Evolutionary conservation across 208 protist genomes (phyloP).

Genomic region (Wallacemonas rigidus): DNA sequence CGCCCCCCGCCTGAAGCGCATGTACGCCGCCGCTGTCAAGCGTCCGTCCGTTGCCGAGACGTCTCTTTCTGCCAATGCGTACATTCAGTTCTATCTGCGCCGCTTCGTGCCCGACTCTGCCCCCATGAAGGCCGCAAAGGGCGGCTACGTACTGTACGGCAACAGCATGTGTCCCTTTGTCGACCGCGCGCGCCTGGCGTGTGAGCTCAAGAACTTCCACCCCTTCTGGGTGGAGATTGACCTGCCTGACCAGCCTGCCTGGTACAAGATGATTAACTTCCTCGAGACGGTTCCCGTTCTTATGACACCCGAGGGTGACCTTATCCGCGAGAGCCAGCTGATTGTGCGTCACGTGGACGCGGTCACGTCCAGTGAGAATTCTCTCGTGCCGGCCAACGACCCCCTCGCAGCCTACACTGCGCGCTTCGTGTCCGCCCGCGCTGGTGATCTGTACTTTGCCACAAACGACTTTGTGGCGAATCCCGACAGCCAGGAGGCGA

Average conservation of each 20-base stretch:
- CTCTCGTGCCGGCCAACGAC: slow-evolving; percentile 49
- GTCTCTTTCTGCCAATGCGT: slow-evolving; percentile 26
- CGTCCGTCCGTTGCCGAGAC: slow-evolving; percentile 59
- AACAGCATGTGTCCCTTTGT: slow-evolving; percentile 57
- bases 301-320: slow-evolving; percentile 49
- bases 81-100: slow-evolving; percentile 35
- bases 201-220: slow-evolving; percentile 44
- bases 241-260: slow-evolving; percentile 40
- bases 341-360: slow-evolving; percentile 70
- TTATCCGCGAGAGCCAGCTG: slow-evolving; percentile 64
- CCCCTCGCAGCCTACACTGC: slow-evolving; percentile 52
- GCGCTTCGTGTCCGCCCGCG: slow-evolving; percentile 39
- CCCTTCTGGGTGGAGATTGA: slow-evolving; percentile 49
- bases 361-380: slow-evolving; percentile 11
- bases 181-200: slow-evolving; percentile 59
- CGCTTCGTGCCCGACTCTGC: slow-evolving; percentile 41
- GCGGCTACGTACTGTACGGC: slow-evolving; percentile 53
- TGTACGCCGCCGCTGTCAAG: slow-evolving; percentile 47
- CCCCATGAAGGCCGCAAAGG: slow-evolving; percentile 33
- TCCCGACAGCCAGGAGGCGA: slow-evolving; percentile 29
- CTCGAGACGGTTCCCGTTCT: slow-evolving; percentile 71
- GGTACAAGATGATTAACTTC: slow-evolving; percentile 67
- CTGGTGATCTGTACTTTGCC: slow-evolving; percentile 32
- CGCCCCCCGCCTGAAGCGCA: slow-evolving; percentile 58
- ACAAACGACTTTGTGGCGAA: slow-evolving; percentile 21